Evolutionary conservation across 495 filamentous ascomycete genomes (phyloP), one percentile per base, ranked within the genome.

Genomic region (Penicillium riverlandense): DNA sequence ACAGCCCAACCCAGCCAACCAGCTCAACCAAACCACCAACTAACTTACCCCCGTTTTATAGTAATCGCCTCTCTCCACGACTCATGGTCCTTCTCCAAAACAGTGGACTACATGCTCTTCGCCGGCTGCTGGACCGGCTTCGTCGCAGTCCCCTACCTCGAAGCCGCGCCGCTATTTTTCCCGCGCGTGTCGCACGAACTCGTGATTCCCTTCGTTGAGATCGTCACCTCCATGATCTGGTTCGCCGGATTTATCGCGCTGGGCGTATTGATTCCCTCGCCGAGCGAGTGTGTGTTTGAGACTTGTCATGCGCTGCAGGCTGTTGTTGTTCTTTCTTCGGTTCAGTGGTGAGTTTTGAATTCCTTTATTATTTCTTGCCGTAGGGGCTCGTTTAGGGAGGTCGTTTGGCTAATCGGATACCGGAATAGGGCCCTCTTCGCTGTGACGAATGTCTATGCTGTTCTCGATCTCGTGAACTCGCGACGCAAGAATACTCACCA

Each of bases 141-240:
- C 29, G 42, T 90, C 36, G 76, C 80, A 0, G 65, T 86, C 14
- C 62, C 70, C 29, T 90, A 86, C 63, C 72, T 92, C 42, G 66
- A 74, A 45, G 39, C 88, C 11, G 70, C 76, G 6, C 85, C 86
- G 1, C 61, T 73, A 27, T 79, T 76, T 58, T 71, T 78, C 54
- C 71, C 79, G 1, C 65, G 60, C 36, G 48, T 79, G 11, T 73
- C 75, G 44, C 78, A 85, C 63, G 75, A 69, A n/a, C 71, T 78
- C 27, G 75, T 65, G 32, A 74, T 89, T 5, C 70, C 86, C 8
- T 80, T 53, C n/a, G 65, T 84, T 29, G 84, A 90, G 48, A 65
- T 66, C 36, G 37, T 91, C 10, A 90, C 87, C n/a, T 82, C 79
- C 71, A 73, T 90, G 32, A 90, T 91, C 71, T 94, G 89, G 89